Conservation (phyloP, 2,329 filamentous ascomycete species). For the Setomelanomma holmii region DNA sequence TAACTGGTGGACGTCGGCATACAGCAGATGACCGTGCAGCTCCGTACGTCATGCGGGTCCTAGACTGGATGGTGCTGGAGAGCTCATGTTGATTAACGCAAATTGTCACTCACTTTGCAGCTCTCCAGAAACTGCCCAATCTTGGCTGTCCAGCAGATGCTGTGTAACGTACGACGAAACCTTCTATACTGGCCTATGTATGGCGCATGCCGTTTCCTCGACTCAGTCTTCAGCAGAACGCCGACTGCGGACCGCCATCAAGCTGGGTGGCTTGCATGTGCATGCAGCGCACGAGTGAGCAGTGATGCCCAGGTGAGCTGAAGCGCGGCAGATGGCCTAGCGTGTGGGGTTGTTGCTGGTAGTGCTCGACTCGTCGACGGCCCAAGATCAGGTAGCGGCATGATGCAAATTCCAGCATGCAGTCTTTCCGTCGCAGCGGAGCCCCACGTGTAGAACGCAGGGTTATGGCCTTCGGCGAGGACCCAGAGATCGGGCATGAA, state of each 20-base stretch:
- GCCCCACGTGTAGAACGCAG: slow-evolving; percentile 23
- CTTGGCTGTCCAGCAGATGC: background rate
- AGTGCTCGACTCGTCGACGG: slow-evolving; percentile 4
- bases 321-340: slow-evolving; percentile 15
- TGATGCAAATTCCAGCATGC: slow-evolving; percentile 11
- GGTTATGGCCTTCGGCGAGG: slow-evolving; percentile 16
- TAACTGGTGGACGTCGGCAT: slow-evolving; percentile 25
- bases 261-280: slow-evolving; percentile 20
- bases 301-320: slow-evolving; percentile 5
- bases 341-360: slow-evolving; percentile 7
- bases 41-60: slow-evolving; percentile 29
- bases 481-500: slow-evolving; percentile 20
- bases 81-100: slow-evolving; percentile 8
- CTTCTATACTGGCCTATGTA: slow-evolving; percentile 16
- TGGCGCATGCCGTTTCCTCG: slow-evolving; percentile 14
- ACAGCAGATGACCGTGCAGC: slow-evolving; percentile 17
- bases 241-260: slow-evolving; percentile 13
- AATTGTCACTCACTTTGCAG: slow-evolving; percentile 1
- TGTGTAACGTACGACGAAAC: slow-evolving; percentile 30
- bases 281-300: slow-evolving; percentile 10
- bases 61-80: slow-evolving; percentile 6
- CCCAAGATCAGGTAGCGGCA: slow-evolving; percentile 11
- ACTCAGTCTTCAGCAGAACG: slow-evolving; percentile 7
- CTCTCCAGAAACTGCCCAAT: background rate
- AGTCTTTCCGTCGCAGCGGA: slow-evolving; percentile 16